Evolutionary conservation across 345 rosid genomes (phyloP).

Genomic region (Corchorus capsularis): DNA sequence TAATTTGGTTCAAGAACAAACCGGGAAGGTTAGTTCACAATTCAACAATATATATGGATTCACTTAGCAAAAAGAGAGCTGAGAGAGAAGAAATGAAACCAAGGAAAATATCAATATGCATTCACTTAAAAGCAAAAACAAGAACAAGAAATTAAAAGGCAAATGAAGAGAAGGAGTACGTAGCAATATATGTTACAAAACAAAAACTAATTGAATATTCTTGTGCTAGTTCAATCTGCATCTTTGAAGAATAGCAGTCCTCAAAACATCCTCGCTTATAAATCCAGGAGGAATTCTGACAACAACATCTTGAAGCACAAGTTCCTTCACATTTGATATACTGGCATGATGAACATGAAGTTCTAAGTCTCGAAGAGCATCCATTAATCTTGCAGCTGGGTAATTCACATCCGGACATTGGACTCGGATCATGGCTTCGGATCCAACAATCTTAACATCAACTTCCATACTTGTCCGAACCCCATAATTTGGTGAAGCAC

Average conservation of each 20-base stretch:
- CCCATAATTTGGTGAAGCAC: not conserved
- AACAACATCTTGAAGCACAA: constrained; percentile 52
- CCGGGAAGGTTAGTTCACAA: not conserved
- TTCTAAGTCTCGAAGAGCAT: constrained; percentile 44
- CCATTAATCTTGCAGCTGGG: constrained; percentile 55
- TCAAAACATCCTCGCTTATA: constrained; percentile 30
- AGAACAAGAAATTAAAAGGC: not conserved
- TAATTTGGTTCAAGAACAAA: not conserved
- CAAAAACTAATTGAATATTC: too few relatives aligned
- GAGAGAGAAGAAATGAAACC: not conserved
- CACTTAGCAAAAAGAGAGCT: not conserved
- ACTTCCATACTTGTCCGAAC: constrained; percentile 29
- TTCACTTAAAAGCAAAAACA: not conserved
- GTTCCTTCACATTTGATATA: constrained; percentile 40
- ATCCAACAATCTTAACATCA: constrained; percentile 57
- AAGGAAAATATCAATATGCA: not conserved
- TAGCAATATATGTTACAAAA: not conserved
- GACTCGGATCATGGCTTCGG: constrained; percentile 49
- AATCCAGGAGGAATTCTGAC: constrained; percentile 41
- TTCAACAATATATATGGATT: not conserved
- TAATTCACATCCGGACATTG: constrained; percentile 42
- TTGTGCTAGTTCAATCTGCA: constrained; percentile 2
- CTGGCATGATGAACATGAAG: constrained; percentile 51
- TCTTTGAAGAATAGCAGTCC: constrained; percentile 33
- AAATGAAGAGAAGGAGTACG: not conserved